phyloP scores from a whole-genome alignment of 108 stramenopile species.

The Cyclostephanos tholiformis region DNA sequence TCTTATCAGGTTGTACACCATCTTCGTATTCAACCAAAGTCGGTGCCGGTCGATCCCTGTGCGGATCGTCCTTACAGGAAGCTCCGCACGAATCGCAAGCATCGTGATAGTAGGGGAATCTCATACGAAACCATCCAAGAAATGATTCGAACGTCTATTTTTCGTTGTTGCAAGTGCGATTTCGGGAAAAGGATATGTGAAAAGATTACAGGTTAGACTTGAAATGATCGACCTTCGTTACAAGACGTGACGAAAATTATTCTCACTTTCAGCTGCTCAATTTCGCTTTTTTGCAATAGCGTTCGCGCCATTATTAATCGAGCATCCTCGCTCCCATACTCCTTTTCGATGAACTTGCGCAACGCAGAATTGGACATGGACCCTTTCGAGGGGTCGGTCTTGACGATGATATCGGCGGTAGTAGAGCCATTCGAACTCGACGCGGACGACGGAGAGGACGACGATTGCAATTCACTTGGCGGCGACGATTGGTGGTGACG shows the following conservation, averaged over 20 bases:
- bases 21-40: neutral
- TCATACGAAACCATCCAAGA: slow-evolving; percentile 61
- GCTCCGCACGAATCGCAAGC: slow-evolving; percentile 58
- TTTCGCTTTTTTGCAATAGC: slow-evolving; percentile 27
- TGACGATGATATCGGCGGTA: neutral
- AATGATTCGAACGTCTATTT: slow-evolving; percentile 45
- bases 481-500: neutral
- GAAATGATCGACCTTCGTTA: neutral
- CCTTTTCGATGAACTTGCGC: slow-evolving; percentile 50
- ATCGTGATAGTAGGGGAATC: slow-evolving; percentile 71
- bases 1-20: neutral
- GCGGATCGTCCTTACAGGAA: slow-evolving; percentile 54
- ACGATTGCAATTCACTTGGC: neutral
- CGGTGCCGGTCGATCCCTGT: neutral
- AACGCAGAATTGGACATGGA: slow-evolving; percentile 20
- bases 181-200: neutral
- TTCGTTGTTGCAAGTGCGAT: neutral
- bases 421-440: neutral
- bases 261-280: slow-evolving; percentile 46
- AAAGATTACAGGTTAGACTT: neutral
- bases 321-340: slow-evolving; percentile 54
- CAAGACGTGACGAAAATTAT: neutral
- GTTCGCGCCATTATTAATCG: slow-evolving; percentile 27
- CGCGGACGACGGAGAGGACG: neutral
- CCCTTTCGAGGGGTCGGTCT: slow-evolving; percentile 7